Conservation (phyloP, 768 basidiomycete species). For the Candolleomyces aberdarensis region DNA sequence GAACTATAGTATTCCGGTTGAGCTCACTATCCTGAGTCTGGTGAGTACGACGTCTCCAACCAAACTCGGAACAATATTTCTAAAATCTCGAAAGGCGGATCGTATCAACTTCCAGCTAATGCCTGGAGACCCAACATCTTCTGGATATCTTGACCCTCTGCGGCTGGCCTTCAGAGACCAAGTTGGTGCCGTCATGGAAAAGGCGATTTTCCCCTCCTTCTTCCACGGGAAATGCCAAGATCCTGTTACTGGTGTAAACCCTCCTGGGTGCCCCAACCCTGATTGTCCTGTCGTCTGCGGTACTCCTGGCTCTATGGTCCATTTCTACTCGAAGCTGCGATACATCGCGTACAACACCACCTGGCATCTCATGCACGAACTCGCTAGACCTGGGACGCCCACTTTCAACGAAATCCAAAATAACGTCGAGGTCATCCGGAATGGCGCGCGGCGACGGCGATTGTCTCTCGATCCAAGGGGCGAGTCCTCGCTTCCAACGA, state of each 20-base stretch:
- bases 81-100: constrained; percentile 16
- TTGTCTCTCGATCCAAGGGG: background rate
- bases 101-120: constrained; percentile 14
- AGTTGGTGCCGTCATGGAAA: constrained; percentile 43
- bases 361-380: constrained; percentile 25
- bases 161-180: constrained; percentile 40
- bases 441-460: constrained; percentile 12
- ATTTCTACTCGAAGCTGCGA: constrained; percentile 54
- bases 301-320: constrained; percentile 76
- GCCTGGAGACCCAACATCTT: constrained; percentile 9
- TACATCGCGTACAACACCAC: constrained; percentile 49
- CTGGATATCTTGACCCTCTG: constrained; percentile 44
- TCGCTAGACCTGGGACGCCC: constrained; percentile 35
- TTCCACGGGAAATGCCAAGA: constrained; percentile 77
- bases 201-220: constrained; percentile 62
- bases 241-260: constrained; percentile 45
- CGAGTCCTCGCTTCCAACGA: background rate
- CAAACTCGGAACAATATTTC: background rate
- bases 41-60: constrained; percentile 30
- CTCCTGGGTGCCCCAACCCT: constrained; percentile 73
- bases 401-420: constrained; percentile 42
- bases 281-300: constrained; percentile 78
- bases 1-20: constrained; percentile 46
- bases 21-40: constrained; percentile 33
- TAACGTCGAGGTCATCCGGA: constrained; percentile 31